A percentile compares a stretch with the other conserved stretches of the same genome.
Evolutionary conservation across 2,329 filamentous ascomycete genomes (phyloP).

Genomic region (Clarireedia monteithiana): DNA sequence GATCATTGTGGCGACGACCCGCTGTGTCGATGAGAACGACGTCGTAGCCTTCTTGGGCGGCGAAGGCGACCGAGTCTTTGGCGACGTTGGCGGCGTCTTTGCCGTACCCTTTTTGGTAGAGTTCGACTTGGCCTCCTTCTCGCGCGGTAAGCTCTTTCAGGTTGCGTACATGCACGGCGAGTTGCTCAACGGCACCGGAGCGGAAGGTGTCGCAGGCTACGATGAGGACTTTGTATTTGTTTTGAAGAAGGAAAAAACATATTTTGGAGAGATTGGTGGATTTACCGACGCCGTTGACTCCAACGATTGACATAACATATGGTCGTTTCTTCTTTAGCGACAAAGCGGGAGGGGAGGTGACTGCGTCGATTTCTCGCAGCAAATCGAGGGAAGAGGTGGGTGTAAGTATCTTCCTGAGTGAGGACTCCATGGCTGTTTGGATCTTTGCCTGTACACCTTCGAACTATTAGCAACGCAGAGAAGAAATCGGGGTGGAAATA

Average conservation of each 20-base stretch:
- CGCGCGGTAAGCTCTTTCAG: slow-evolving; percentile 79
- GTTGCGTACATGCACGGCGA: slow-evolving; percentile 91
- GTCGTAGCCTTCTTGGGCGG: slow-evolving; percentile 68
- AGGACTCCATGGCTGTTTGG: slow-evolving; percentile 81
- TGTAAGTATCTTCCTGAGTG: slow-evolving; percentile 89
- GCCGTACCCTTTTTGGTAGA: slow-evolving; percentile 96
- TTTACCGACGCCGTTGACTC: slow-evolving; percentile 97
- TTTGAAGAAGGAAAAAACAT: slow-evolving; percentile 94
- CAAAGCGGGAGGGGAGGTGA: slow-evolving; percentile 58
- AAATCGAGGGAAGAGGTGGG: slow-evolving; percentile 92
- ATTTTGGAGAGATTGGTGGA: slow-evolving; percentile 97
- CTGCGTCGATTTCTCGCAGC: slow-evolving; percentile 81
- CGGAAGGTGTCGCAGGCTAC: slow-evolving; percentile 96
- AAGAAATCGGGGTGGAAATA: slow-evolving; percentile 11
- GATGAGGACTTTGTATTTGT: slow-evolving; percentile 91
- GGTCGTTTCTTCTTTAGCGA: slow-evolving; percentile 62
- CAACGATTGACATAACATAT: slow-evolving; percentile 96
- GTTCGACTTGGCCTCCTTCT: slow-evolving; percentile 76
- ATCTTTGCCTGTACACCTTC: slow-evolving; percentile 71
- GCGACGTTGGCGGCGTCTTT: slow-evolving; percentile 96
- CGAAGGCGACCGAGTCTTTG: slow-evolving; percentile 83
- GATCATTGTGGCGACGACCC: slow-evolving; percentile 89
- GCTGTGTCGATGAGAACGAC: slow-evolving; percentile 97
- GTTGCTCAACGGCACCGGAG: slow-evolving; percentile 92
- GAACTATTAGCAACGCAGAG: slow-evolving; percentile 19